These are phyloP conservation scores for Ceratocystis ficicola DNA, from an alignment of 2,329 filamentous ascomycete species.

Conservation along the genomic window DNA sequence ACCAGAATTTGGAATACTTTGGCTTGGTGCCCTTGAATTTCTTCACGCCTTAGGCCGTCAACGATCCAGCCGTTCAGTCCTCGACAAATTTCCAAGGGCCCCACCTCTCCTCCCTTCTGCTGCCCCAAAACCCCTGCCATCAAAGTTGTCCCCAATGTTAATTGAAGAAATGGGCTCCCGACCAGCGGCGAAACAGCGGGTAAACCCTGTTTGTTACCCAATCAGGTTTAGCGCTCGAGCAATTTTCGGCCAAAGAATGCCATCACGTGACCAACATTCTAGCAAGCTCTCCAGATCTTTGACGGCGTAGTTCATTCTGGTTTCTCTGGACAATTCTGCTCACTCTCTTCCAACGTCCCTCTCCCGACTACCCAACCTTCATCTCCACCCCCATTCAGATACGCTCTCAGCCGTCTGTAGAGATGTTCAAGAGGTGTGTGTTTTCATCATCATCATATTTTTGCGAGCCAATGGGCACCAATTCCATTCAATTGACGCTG, in stretches of 20 bases:
- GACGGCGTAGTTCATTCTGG: slow-evolving; percentile 21
- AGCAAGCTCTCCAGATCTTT: slow-evolving; percentile 23
- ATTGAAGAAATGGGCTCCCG: slow-evolving; percentile 20
- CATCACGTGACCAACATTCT: slow-evolving; percentile 22
- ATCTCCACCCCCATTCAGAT: slow-evolving; percentile 47
- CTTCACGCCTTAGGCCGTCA: slow-evolving; percentile 20
- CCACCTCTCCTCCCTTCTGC: slow-evolving; percentile 17
- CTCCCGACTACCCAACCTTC: slow-evolving; percentile 36
- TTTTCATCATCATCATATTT: slow-evolving; percentile 27
- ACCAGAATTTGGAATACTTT: no score
- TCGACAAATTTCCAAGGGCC: slow-evolving; percentile 22
- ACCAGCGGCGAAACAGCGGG: slow-evolving; percentile 24
- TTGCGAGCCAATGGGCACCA: slow-evolving; percentile 26
- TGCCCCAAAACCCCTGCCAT: slow-evolving; percentile 19
- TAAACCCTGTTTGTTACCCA: slow-evolving; percentile 21
- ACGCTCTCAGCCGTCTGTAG: slow-evolving; percentile 57
- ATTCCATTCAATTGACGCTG: slow-evolving; percentile 34
- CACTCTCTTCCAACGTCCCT: slow-evolving; percentile 36
- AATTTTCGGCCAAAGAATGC: slow-evolving; percentile 23
- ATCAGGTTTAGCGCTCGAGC: slow-evolving; percentile 23
- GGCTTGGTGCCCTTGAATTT: not conserved
- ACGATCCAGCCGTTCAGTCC: slow-evolving; percentile 17
- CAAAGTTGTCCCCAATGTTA: slow-evolving; percentile 12
- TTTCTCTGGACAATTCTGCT: slow-evolving; percentile 37
- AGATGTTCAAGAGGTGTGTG: slow-evolving; percentile 75